Evolutionary conservation across 2,329 filamentous ascomycete species (phyloP).

Genomic region (Neocucurbitaria cava): DNA sequence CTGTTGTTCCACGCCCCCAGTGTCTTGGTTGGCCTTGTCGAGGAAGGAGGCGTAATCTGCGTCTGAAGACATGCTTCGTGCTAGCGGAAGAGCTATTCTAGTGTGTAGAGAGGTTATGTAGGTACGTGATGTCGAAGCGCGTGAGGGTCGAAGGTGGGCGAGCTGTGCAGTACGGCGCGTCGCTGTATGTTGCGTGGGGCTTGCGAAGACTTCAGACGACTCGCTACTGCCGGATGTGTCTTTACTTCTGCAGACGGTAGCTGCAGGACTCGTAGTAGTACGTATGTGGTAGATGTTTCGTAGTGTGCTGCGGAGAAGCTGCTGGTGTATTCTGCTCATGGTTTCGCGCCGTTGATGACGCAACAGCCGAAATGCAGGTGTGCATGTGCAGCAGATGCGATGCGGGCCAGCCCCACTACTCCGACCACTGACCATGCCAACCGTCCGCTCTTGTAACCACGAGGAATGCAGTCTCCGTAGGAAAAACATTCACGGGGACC

Average conservation of each 20-base stretch:
- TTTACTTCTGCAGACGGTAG: neutral
- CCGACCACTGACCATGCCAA: neutral
- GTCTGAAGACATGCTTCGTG: slow-evolving; percentile 71
- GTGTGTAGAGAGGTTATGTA: neutral
- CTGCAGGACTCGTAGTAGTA: neutral
- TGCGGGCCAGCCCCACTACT: slow-evolving; percentile 11
- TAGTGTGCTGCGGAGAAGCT: slow-evolving; percentile 7
- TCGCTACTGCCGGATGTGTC: neutral
- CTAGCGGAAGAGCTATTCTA: neutral
- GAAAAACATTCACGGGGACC: neutral
- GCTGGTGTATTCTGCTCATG: slow-evolving; percentile 23
- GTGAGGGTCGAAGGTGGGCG: neutral
- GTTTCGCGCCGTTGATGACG: slow-evolving; percentile 33
- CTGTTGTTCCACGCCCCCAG: slow-evolving; percentile 34
- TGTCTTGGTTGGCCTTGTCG: slow-evolving; percentile 82
- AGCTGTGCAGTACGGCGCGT: neutral
- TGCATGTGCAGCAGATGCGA: slow-evolving; percentile 14
- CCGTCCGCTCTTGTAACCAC: neutral
- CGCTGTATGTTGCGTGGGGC: neutral
- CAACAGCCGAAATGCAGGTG: slow-evolving; percentile 19
- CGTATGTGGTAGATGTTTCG: neutral
- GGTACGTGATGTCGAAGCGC: neutral
- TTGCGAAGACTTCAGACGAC: neutral
- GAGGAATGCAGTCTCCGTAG: neutral
- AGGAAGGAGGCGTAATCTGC: slow-evolving; percentile 85